Base-by-base conservation (phyloP, 345 rosid genomes). In the Rubroshorea leprosula region DNA sequence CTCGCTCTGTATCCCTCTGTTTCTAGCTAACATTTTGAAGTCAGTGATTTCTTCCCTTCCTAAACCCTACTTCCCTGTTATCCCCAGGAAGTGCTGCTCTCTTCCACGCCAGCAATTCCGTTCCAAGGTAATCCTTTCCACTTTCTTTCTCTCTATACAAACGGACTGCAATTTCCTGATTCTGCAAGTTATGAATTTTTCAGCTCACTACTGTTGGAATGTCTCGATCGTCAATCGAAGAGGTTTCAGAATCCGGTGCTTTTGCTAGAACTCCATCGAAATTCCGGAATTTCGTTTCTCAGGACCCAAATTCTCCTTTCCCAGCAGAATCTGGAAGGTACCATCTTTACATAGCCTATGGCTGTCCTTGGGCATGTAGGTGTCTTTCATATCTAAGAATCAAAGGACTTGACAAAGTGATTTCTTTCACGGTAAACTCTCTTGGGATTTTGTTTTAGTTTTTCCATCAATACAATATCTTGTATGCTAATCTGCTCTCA, bases 281-380 rank as follows among this genome's bases (percentile, higher is more conserved):
- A 1, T 44, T 44, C 47, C 47, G 18, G n/a, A 44, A 44, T 15
- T 44, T 16, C 18, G 14, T 44, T 44, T 44, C 47, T 13, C 47
- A 16, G 0, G 18, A 44, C 6, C 17, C 47, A 44, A 14, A 14
- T 13, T 44, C 47, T 15, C 47, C 47, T 44, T 44, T 44, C 47
- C 47, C 47, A 6, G 47, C 47, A 44, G 47, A 44, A 44, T 15
- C 47, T 16, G 47, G 47, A 44, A 44, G 47, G 18, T 44, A 44
- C 18, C 47, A 44, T 44, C 47, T 44, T 15, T 44, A 44, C 18
- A 44, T 44, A 44, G n/a, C 47, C 47, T 44, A 44, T 5, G 47
- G 47, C 6, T 44, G 47, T n/a, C 47, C 47, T 44, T 44, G 47
- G 47, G 47, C 47, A 44, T 44, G 47, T n/a, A 13, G 47, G n/a